These are phyloP conservation scores for Sporothrix sp. DNA, from an alignment of 2,329 filamentous ascomycete species.

Conservation along the genomic window DNA sequence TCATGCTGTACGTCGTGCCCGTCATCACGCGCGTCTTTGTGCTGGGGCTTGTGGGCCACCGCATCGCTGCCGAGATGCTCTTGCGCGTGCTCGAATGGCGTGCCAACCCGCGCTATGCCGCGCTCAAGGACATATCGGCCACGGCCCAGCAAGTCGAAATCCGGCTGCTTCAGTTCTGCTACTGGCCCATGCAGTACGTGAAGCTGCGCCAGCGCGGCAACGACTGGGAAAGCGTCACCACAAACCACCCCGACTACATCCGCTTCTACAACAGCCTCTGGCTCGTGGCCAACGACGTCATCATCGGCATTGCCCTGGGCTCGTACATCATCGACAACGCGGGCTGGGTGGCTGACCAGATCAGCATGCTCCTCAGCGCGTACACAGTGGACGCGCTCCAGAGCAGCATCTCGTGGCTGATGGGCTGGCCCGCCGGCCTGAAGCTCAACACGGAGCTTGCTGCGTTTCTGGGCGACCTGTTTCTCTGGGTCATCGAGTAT, in stretches of 20 bases:
- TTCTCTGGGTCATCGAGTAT: constrained; percentile 97
- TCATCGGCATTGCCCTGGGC: constrained; percentile 92
- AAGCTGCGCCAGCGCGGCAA: constrained; percentile 81
- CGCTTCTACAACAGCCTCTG: constrained; percentile 98
- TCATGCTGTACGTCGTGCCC: constrained; percentile 69
- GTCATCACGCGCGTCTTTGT: constrained; percentile 64
- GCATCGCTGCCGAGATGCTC: constrained; percentile 69
- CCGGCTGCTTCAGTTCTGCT: constrained; percentile 93
- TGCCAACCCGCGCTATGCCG: constrained; percentile 64
- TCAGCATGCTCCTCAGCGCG: constrained; percentile 62
- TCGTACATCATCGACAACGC: constrained; percentile 97
- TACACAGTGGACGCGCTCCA: constrained; percentile 87
- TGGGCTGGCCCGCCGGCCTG: constrained; percentile 87
- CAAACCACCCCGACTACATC: constrained; percentile 94
- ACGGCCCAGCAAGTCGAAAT: constrained; percentile 98
- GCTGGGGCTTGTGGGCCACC: constrained; percentile 67
- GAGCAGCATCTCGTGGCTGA: constrained; percentile 86
- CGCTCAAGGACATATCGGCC: constrained; percentile 89
- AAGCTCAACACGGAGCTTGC: constrained; percentile 94
- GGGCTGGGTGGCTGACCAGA: constrained; percentile 67
- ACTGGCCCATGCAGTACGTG: constrained; percentile 95
- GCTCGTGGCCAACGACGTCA: constrained; percentile 97
- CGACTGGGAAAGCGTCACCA: constrained; percentile 93
- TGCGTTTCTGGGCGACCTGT: constrained; percentile 87
- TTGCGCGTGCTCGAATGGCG: constrained; percentile 78